A percentile compares a stretch with the other conserved stretches of the same genome.
Evolutionary conservation across 2,329 filamentous ascomycete genomes (phyloP).

Genomic region (Coniochaeta hoffmannii): DNA sequence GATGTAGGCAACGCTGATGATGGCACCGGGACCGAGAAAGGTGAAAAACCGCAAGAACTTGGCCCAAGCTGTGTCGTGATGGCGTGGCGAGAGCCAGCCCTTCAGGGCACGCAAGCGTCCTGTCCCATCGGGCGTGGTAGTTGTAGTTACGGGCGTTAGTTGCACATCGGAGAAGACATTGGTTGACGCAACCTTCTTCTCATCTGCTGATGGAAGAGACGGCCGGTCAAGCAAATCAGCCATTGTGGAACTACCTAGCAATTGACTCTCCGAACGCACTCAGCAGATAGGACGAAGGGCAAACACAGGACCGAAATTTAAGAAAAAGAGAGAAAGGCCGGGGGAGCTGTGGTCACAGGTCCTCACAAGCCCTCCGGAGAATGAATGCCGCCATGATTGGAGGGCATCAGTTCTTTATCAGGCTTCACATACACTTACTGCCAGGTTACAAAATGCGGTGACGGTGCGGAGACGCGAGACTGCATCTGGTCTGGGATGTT

Average conservation of each 20-base stretch:
- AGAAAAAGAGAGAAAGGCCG: neutral
- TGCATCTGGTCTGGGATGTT: neutral
- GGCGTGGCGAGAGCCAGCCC: neutral
- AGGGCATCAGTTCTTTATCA: neutral
- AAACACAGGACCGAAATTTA: neutral
- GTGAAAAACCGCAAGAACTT: constrained; percentile 13
- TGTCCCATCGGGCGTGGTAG: neutral
- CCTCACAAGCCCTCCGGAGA: too few species aligned
- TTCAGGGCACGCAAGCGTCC: neutral
- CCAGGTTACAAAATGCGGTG: neutral
- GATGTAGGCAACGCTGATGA: constrained; percentile 21
- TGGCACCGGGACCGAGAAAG: constrained; percentile 19
- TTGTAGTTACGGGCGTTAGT: neutral
- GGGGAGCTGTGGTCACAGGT: neutral
- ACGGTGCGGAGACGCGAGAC: neutral
- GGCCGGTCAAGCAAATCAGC: neutral
- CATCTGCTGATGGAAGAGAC: neutral
- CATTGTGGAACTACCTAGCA: neutral
- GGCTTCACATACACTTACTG: neutral
- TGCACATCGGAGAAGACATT: neutral
- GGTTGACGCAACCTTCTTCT: neutral
- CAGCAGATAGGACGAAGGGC: neutral
- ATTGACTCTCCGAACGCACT: neutral
- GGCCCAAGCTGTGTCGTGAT: constrained; percentile 1
- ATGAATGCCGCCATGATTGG: neutral